Base-by-base conservation (phyloP, 2,329 filamentous ascomycete species). In the Microdochium paspali region DNA sequence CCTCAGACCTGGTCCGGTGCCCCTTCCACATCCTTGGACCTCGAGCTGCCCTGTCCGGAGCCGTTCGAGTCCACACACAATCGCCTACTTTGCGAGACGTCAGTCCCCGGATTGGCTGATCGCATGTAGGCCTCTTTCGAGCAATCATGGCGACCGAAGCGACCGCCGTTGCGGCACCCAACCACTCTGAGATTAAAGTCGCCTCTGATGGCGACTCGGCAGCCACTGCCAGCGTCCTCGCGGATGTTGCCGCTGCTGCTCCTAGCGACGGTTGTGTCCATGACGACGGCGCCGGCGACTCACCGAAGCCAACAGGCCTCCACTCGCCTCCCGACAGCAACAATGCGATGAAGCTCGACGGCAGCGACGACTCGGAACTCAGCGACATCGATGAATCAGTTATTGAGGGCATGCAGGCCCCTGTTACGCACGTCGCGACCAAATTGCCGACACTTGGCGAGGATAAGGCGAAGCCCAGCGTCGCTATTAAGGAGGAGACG, bases 251-350 rank as follows among this genome's bases (percentile, higher is more conserved):
- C 18, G 15, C 35, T 20, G 12, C 35, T 44, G 54, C 49, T 52
- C 57, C 57, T 51, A 61, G 59, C 52, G 47, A 54, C 45, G 51
- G 44, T 46, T 52, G 54, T 44, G 49, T 52, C 46, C 49, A 43
- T 49, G 47, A 32, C 45, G 47, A 58, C 54, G 52, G 44, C 50
- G 54, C 62, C 49, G 56, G 60, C 49, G 60, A 66, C 50, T 62
- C 61, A 53, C 60, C 66, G 45, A 69, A 73, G 52, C 64, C 69
- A 25, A 67, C 63, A 50, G 77, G 77, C 56, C 65, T 83, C 48
- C 74, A 82, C 59, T 83, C 80, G 53, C 80, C 80, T 39, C 80
- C 80, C 45, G 79, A 83, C 56, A 82, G 76, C 61, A 82, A 82
- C 65, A 75, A 75, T 61, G 71, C 74, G 47, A 66, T 71, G 58